These are phyloP conservation scores for Malus domestica DNA, from an alignment of 306 rosid genomes.

Conservation along the genomic window ASM211411v1 NC_041794.1:10161501-10162000, in stretches of 20 bases:
- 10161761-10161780: constrained; percentile 94
- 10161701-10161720: background rate
- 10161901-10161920: constrained; percentile 50
- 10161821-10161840: constrained; percentile 98
- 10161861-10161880: constrained; percentile 78
- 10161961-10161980: no score
- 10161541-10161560: no score
- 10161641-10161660: no score
- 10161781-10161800: constrained; percentile 85
- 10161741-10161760: constrained; percentile 87
- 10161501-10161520: no score
- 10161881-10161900: constrained; percentile 83
- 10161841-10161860: constrained; percentile 73
- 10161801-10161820: constrained; percentile 61
- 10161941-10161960: constrained; percentile 83
- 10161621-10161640: no score
- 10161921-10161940: constrained; percentile 87
- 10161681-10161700: no score
- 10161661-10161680: no score
- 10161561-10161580: no score
- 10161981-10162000: no score
- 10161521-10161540: no score
- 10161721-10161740: constrained; percentile 75
- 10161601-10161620: no score
- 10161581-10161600: no score